These are phyloP conservation scores for Chalara sp. DNA, from an alignment of 2,329 filamentous ascomycete species.

Conservation along the genomic window DNA sequence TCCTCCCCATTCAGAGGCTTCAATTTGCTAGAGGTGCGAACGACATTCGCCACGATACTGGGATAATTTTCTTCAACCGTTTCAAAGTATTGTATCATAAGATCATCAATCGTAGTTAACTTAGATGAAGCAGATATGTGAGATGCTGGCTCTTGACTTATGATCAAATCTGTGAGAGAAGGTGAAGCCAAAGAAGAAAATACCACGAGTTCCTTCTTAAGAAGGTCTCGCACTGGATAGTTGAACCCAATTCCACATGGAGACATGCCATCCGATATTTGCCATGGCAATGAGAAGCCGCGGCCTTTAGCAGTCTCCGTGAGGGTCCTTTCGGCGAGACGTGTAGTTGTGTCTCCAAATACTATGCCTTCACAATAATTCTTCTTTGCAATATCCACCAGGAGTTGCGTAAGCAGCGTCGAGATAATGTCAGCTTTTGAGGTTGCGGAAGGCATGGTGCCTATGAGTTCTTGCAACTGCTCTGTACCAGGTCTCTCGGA, in stretches of 20 bases:
- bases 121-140: conserved; percentile 34
- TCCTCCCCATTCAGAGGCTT: conserved; percentile 36
- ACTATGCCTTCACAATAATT: conserved; percentile 63
- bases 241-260: conserved; percentile 40
- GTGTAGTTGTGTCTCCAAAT: conserved; percentile 81
- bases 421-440: conserved; percentile 67
- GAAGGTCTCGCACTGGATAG: conserved; percentile 78
- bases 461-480: conserved; percentile 41
- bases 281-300: conserved; percentile 76
- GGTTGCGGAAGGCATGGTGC: conserved; percentile 62
- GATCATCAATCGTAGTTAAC: conserved; percentile 80
- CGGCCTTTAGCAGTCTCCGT: conserved; percentile 87
- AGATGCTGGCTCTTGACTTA: conserved; percentile 31
- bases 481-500: conserved; percentile 23
- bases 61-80: conserved; percentile 82
- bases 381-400: conserved; percentile 57
- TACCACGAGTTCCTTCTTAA: conserved; percentile 69
- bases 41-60: conserved; percentile 90
- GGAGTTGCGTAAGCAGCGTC: conserved; percentile 64
- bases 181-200: conserved; percentile 53
- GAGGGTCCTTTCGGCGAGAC: conserved; percentile 78
- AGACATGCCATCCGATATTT: conserved; percentile 63
- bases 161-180: conserved; percentile 42
- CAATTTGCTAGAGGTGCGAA: conserved; percentile 82
- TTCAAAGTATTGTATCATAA: conserved; percentile 84